These are phyloP conservation scores for Camelina sativa DNA, from an alignment of 345 rosid species.

Conservation along the genomic window DNA sequence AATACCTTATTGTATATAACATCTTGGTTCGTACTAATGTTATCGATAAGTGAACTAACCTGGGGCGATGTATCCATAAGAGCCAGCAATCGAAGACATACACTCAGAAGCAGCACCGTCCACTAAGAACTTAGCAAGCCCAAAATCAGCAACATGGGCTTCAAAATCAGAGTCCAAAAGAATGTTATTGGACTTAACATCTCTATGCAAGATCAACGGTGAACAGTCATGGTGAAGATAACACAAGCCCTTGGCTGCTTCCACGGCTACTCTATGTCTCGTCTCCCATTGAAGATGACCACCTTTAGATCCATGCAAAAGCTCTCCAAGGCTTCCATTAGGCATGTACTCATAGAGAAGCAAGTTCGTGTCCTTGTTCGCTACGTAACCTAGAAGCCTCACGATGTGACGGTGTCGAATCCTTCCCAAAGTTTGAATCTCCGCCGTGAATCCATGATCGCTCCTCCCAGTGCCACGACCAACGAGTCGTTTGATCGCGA, in stretches of 20 bases:
- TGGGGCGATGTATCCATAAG: slow-evolving; percentile 96
- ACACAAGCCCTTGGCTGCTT: slow-evolving; percentile 85
- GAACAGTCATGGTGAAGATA: slow-evolving; percentile 96
- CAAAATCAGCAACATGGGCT: slow-evolving; percentile 96
- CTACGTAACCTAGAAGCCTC: slow-evolving; percentile 72
- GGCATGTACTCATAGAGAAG: slow-evolving; percentile 88
- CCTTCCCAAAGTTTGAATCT: slow-evolving; percentile 83
- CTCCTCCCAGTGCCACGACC: slow-evolving; percentile 70
- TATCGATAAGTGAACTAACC: slow-evolving; percentile 44
- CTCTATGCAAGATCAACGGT: slow-evolving; percentile 88
- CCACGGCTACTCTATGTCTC: slow-evolving; percentile 66
- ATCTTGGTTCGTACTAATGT: background rate
- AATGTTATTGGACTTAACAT: slow-evolving; percentile 90
- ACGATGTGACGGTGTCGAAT: slow-evolving; percentile 90
- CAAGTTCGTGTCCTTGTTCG: slow-evolving; percentile 86
- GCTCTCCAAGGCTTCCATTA: slow-evolving; percentile 89
- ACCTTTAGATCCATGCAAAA: slow-evolving; percentile 84
- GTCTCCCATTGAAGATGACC: slow-evolving; percentile 87
- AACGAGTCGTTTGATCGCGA: slow-evolving; percentile 76
- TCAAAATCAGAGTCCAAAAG: slow-evolving; percentile 76
- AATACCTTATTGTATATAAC: background rate
- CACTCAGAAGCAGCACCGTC: slow-evolving; percentile 83
- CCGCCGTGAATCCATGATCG: slow-evolving; percentile 92
- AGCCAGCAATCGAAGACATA: slow-evolving; percentile 91
- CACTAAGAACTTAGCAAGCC: slow-evolving; percentile 89